These are phyloP conservation scores for Cyberlindnera veronae DNA, from an alignment of 805 yeast genomes.

Conservation along the genomic window DNA sequence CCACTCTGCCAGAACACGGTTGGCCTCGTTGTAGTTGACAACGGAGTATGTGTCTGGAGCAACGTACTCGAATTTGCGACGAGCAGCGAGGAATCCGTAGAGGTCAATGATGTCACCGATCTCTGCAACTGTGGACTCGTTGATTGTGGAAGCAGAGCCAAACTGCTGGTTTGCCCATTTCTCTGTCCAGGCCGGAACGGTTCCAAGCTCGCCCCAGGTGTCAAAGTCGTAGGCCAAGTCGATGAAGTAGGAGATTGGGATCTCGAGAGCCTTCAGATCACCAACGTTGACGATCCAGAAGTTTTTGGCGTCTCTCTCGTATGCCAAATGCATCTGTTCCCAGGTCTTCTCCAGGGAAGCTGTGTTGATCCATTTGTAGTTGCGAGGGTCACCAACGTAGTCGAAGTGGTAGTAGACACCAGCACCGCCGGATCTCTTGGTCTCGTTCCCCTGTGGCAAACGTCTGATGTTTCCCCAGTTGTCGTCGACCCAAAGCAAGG, in stretches of 20 bases:
- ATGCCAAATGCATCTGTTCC: constrained; percentile 16
- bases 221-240: constrained; percentile 15
- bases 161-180: constrained; percentile 9
- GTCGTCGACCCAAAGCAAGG: constrained; percentile 13
- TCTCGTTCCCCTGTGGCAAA: constrained; percentile 12
- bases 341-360: constrained; percentile 13
- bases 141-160: constrained; percentile 1
- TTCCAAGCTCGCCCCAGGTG: constrained; percentile 7
- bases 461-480: constrained; percentile 17
- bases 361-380: constrained; percentile 16
- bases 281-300: constrained; percentile 16
- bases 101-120: constrained; percentile 10
- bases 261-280: constrained; percentile 12
- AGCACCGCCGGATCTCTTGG: constrained; percentile 13
- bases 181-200: constrained; percentile 8
- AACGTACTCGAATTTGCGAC: constrained; percentile 13
- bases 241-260: constrained; percentile 14
- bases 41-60: constrained; percentile 6
- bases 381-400: constrained; percentile 15
- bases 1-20: constrained; percentile 9
- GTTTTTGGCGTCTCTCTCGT: constrained; percentile 10
- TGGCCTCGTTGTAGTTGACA: constrained; percentile 11
- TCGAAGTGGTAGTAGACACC: constrained; percentile 17
- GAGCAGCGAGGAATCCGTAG: constrained; percentile 14
- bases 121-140: constrained; percentile 2